Evolutionary conservation across 768 basidiomycete genomes (phyloP), one percentile per base, ranked within the genome.

Genomic region (Lanmaoa pseudosensibilis): DNA sequence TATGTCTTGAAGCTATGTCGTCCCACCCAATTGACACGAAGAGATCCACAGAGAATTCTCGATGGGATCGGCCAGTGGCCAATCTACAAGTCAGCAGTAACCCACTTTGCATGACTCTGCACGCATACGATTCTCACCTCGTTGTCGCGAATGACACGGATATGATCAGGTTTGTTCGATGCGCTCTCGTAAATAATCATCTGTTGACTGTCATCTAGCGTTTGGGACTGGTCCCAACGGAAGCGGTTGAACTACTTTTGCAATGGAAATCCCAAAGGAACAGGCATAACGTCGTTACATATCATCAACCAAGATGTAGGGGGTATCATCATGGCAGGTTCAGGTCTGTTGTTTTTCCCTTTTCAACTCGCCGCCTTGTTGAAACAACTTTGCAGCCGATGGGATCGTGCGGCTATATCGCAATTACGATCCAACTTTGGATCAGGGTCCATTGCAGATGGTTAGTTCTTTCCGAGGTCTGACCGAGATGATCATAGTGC

Each of bases 251-350:
- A 86, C 57, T 81, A 84, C 54, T 98, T 98, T 75, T 88, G 83
- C 65, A 98, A 98, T 63, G 93, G 92, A 46, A 94, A 95, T 68
- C 83, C 88, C 2, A 78, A 76, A 53, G 89, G 89, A 36, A 90
- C 88, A 5, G 87, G 83, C 52, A 90, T 98, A 55, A 95, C 97
- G 0, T 87, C 90, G 2, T 74, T 98, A 21, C 85, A 93, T 52
- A 87, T 98, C 67, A 92, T 98, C 71, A 98, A 99, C 69, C 92
- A 99, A 73, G 94, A 97, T 55, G 89, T 94, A 15, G 90, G 92
- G 10, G 94, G 93, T 1, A 86, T 98, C 44, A 84, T 98, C 51
- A 72, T 98, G 52, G 88, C 90, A 27, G 94, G 87, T 5, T 90
- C 96, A 58, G 84, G 93, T 94, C 64, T 56, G 86, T 73, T 30